Evolutionary conservation across 345 rosid species (phyloP), one percentile per base, ranked within the genome.

Genomic region (Pistacia vera): DNA sequence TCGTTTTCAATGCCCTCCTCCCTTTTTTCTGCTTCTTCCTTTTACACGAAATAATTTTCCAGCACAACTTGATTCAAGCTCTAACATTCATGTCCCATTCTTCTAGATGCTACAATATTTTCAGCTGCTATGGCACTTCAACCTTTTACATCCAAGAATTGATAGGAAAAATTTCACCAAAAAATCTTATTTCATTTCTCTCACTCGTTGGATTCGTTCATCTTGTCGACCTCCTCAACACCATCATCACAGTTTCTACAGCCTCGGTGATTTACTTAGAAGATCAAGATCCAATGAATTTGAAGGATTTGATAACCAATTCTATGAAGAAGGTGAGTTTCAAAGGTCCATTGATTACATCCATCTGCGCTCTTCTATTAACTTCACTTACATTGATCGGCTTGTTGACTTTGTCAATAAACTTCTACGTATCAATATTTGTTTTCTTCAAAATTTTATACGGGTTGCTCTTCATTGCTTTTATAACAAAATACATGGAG

Each of bases 301-400:
- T 83, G 2, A 64, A 63, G 38, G 77, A 68, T 0, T 20, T 73
- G 63, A 57, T 77, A 5, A 33, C 9, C 35, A 79, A 41, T 44
- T 54, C 79, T 7, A 11, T 73, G 17, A 66, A 76, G 8, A 72
- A 58, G 56, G 64, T 63, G 22, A 78, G 82, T 49, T 9, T 82
- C n/a, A 54, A 22, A 67, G 88, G 90, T 38, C 86, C 87, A 49
- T 56, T 86, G 33, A 66, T 87, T 16, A 85, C 91, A 49, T 87
- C 83, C 25, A 35, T 83, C 7, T 86, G 78, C 70, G 83, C 75
- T 36, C 79, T 80, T 52, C 11, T 79, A 12, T 51, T 82, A 28
- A 14, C 55, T 66, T 71, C 66, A 4, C 60, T 78, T 52, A 28
- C 28, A 58, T 11, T 2, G 48, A 63, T 67, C 30, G 77, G 72